Evolutionary conservation across 1,284 basidiomycete species (phyloP), one percentile per base, ranked within the genome.

Genomic region (Sporisorium iseilematis-ciliati): DNA sequence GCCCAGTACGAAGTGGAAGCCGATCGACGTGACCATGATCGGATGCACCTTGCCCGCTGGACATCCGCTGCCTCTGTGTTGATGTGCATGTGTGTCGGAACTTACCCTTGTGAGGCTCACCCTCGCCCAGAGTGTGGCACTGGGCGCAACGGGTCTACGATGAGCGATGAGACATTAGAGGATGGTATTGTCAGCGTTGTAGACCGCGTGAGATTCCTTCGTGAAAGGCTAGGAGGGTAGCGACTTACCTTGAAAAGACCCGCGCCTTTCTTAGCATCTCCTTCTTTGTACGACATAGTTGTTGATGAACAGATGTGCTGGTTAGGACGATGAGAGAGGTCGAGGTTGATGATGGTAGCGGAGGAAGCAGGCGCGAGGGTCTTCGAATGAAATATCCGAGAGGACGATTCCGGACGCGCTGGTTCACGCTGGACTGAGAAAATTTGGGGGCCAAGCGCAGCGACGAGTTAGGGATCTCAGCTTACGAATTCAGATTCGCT

Each of bases 121-220:
- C 92, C 79, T 90, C 88, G 79, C 89, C 93, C 81, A 93, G 87
- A 78, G 94, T 98, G 88, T 99, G 96, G 89, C 96, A 99, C 87
- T 97, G 95, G 66, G 94, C 94, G 86, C 96, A 99, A 78, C 95
- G 93, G 80, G 94, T 96, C 90, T 38, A 33, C 7, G 6, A 16
- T 38, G 12, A 16, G 29, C 35, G 35, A 6, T 38, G 16, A 38
- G 16, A 14, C 12, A 38, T 33, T 4, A 16, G 5, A 38, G 16
- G 12, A n/a, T n/a, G n/a, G n/a, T n/a, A n/a, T n/a, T n/a, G n/a
- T n/a, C n/a, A n/a, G n/a, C n/a, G n/a, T n/a, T n/a, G n/a, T n/a
- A n/a, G n/a, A n/a, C n/a, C n/a, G n/a, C n/a, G n/a, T n/a, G n/a
- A n/a, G n/a, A n/a, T n/a, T n/a, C n/a, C n/a, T n/a, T n/a, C n/a